These are phyloP conservation scores for Chytriomyces sp. DNA, from an alignment of 192 early-diverging fungal species.

Conservation along the genomic window DNA sequence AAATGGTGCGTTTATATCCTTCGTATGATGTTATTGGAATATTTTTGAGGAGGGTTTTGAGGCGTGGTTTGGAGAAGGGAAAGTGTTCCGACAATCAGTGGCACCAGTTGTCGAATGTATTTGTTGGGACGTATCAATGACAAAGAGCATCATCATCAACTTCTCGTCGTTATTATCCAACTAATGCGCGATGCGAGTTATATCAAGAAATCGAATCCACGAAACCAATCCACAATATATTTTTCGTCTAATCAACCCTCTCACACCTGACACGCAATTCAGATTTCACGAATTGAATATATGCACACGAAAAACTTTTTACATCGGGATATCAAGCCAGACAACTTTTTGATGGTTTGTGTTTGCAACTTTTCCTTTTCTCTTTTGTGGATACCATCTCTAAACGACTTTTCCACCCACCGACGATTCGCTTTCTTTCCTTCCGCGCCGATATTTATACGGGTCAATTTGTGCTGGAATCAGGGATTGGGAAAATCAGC, in stretches of 20 bases:
- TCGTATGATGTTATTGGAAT: background rate
- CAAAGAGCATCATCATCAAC: too few species aligned
- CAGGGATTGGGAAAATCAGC: constrained; percentile 59
- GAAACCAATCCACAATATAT: too few species aligned
- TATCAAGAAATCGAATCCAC: background rate
- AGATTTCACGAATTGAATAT: constrained; percentile 69
- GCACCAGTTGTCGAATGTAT: background rate
- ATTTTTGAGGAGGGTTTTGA: background rate
- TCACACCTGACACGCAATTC: background rate
- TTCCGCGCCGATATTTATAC: too few species aligned
- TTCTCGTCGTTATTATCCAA: background rate
- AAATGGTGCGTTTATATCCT: constrained; percentile 48
- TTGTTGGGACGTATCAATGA: background rate
- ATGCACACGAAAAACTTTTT: constrained; percentile 71
- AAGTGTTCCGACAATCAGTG: background rate
- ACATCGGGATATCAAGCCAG: constrained; percentile 68
- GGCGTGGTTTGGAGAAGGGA: background rate
- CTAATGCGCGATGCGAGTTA: background rate
- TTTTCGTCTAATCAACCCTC: too few species aligned
- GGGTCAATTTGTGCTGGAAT: background rate
- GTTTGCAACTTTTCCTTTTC: background rate
- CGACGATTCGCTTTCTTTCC: too few species aligned
- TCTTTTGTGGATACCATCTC: background rate
- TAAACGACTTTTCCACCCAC: background rate
- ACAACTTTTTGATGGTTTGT: constrained; percentile 68